Base-by-base conservation (phyloP, 352 stramenopile species). In the Phytophthora kernoviae region DNA sequence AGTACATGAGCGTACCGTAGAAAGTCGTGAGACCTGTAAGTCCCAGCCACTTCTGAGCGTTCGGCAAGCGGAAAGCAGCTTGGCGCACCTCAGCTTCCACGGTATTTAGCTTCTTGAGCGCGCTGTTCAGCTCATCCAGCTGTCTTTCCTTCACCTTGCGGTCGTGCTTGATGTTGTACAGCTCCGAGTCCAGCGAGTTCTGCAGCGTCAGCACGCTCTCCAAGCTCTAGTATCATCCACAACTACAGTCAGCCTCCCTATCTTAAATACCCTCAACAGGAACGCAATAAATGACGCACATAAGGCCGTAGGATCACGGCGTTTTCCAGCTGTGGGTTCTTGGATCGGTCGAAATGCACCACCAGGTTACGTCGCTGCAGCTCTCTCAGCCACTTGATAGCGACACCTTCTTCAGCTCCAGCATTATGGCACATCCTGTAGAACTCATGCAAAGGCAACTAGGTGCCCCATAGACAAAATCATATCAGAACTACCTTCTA, bases 1-100 rank as follows among this genome's bases (percentile, higher is more conserved):
- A 77, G 67, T 92, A 94, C 79, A 90, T 90, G 41, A 92, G 65
- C 20, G 66, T 60, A 17, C 79, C 75, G 65, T 93, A 93, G 62
- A 93, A 83, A 10, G 68, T 65, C 20, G 80, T 84, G 58, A 93
- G 70, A 2, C 75, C 76, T 20, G 76, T 81, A 24, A 90, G 66
- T 21, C 63, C 78, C 22, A 86, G 47, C 79, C 82, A 93, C 53
- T 93, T 93, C 44, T 88, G 73, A 24, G 70, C 72, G 58, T 93
- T 93, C 4, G 84, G 84, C 58, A 88, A 50, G 32, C 73, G 74
- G 8, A 54, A 67, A 6, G 84, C 84, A 0, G 59, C 71, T 34
- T 76, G 51, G 11, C 68, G 72, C 20, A 81, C 70, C 8, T 90
- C 78, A 5, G 40, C 47, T n/a, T 90, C 74, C 41, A 84, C 49